A percentile compares a stretch with the other conserved stretches of the same genome.
Evolutionary conservation across 208 protist genomes (phyloP).

Genomic region (Acanthamoeba royreba): DNA sequence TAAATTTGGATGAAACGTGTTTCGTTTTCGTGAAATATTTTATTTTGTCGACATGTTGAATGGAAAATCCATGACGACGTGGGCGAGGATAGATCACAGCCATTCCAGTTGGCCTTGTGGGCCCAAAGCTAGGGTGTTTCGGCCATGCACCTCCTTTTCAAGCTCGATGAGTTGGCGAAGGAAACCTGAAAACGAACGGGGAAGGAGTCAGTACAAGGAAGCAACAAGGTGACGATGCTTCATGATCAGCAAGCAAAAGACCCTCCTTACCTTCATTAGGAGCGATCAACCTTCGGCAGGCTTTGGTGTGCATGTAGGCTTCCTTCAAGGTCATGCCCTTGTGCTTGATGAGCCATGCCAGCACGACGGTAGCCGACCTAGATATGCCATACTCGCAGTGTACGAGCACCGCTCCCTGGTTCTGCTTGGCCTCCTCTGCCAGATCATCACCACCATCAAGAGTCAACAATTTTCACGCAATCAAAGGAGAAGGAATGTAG

Average conservation of each 20-base stretch:
- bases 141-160: neutral
- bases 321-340: slow-evolving; percentile 11
- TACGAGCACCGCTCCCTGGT: neutral
- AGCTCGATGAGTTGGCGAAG: neutral
- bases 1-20: no score
- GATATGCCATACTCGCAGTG: neutral
- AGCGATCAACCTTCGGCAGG: neutral
- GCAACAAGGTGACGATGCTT: neutral
- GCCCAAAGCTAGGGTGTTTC: neutral
- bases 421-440: neutral
- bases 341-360: neutral
- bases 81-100: neutral
- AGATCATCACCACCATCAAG: neutral
- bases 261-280: neutral
- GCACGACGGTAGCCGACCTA: neutral
- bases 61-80: no score
- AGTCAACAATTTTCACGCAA: neutral
- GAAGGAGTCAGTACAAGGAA: neutral
- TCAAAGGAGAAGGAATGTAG: neutral
- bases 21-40: no score
- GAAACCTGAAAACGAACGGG: neutral
- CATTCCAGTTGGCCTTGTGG: neutral
- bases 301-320: neutral
- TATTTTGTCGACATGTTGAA: no score
- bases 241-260: no score